Evolutionary conservation across 2,329 filamentous ascomycete species (phyloP).

Genomic region (Cyanodermella asteris): DNA sequence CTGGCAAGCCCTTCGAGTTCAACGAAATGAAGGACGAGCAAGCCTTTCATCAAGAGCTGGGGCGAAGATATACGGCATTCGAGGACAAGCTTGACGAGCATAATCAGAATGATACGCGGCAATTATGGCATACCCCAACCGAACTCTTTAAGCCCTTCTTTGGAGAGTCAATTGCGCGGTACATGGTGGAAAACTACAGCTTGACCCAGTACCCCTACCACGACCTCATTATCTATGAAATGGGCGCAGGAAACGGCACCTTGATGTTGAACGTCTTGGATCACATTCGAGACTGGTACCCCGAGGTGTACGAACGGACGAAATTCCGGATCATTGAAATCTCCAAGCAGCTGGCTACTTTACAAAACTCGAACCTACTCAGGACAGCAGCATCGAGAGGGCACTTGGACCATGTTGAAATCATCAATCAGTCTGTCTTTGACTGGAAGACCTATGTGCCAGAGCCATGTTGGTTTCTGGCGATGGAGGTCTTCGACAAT

Average conservation of each 20-base stretch:
- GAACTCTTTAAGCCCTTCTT: constrained; percentile 94
- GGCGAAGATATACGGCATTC: constrained; percentile 66
- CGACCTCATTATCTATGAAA: constrained; percentile 94
- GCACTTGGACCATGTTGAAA: constrained; percentile 70
- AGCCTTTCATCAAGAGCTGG: constrained; percentile 57
- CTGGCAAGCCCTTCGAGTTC: constrained; percentile 83
- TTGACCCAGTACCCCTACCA: constrained; percentile 85
- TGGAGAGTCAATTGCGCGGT: constrained; percentile 89
- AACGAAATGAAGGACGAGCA: constrained; percentile 58
- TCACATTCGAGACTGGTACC: constrained; percentile 75
- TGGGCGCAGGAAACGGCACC: constrained; percentile 92
- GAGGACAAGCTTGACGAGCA: constrained; percentile 66
- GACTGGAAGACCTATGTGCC: constrained; percentile 81
- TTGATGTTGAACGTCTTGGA: constrained; percentile 97
- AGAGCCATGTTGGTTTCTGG: constrained; percentile 88
- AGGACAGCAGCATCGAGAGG: constrained; percentile 46
- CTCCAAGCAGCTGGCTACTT: constrained; percentile 52
- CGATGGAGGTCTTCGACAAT: constrained; percentile 96
- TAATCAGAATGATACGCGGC: constrained; percentile 51
- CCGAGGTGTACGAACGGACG: constrained; percentile 81
- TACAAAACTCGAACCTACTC: constrained; percentile 53
- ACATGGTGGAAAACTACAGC: constrained; percentile 89
- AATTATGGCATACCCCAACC: constrained; percentile 96
- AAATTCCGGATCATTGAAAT: constrained; percentile 95
- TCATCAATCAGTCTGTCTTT: constrained; percentile 87